These are phyloP conservation scores for Suillus discolor DNA, from an alignment of 768 basidiomycete genomes.

Conservation along the genomic window DNA sequence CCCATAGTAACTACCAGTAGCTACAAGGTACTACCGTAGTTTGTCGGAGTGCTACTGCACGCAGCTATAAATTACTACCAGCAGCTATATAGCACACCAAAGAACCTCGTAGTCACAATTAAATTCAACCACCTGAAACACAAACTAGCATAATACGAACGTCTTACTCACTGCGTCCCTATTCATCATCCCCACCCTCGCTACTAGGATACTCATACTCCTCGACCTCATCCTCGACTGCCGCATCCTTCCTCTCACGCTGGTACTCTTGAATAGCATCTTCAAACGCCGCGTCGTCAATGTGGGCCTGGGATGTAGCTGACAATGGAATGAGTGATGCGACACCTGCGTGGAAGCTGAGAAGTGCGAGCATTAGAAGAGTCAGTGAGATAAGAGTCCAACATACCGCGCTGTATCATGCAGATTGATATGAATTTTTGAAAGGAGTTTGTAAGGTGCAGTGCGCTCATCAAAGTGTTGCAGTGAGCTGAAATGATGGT, in stretches of 20 bases:
- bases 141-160: not conserved
- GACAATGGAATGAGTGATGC: not conserved
- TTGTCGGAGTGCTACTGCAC: too few species aligned
- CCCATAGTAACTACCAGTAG: not conserved
- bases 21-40: not conserved
- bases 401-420: conserved; percentile 7
- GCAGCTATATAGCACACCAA: not conserved
- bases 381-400: not conserved
- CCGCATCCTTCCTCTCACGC: not conserved
- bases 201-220: not conserved
- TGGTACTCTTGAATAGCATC: not conserved
- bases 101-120: not conserved
- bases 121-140: not conserved
- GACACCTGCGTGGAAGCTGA: not conserved
- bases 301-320: not conserved
- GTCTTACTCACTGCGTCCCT: not conserved
- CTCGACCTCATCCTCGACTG: not conserved
- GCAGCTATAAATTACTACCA: not conserved
- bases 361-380: not conserved
- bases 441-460: too few species aligned
- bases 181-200: not conserved
- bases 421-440: not conserved
- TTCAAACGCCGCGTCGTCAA: not conserved
- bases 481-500: too few species aligned
- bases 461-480: too few species aligned